Base-by-base conservation (phyloP, 2,329 filamentous ascomycete species). In the Colletotrichum caudatum region DNA sequence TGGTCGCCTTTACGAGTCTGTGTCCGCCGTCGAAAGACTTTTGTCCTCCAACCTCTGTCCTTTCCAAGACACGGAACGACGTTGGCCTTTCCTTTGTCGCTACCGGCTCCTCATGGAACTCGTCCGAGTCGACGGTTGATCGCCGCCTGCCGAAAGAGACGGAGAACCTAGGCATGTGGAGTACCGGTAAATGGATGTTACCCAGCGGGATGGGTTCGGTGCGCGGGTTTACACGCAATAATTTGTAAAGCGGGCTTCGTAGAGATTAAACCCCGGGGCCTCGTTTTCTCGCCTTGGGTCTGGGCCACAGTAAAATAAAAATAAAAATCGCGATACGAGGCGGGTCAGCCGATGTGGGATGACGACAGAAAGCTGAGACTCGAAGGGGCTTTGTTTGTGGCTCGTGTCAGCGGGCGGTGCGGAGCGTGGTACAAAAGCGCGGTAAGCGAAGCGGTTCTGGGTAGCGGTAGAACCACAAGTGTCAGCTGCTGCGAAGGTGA, bases 101-200 rank as follows among this genome's bases (percentile, higher is more conserved):
- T 80, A 83, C 76, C 76, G 84, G 78, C 48, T 78, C 86, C 86
- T 89, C 84, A 73, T 88, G 85, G 73, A 86, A 80, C 74, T 85
- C 87, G 74, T 88, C 85, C 73, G 85, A 84, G 82, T 81, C 82
- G 74, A 84, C 86, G 84, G 86, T 85, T 74, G 87, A 88, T 83
- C 87, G 90, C 84, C 88, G 88, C 86, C 86, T 84, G 77, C 82
- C 84, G 74, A 90, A 90, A 74, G 85, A 82, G 78, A 87, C 86
- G 73, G 87, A 86, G 80, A 90, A 90, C 82, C 86, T 89, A 88
- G 87, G 87, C 88, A 90, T 90, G 80, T 85, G 85, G 83, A 81
- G 78, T 73, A 77, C 76, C 73, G 78, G 74, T 63, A 73, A 73
- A 74, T 65, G 76, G 54, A 60, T 41, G 54, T 41, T 73, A 64